Evolutionary conservation across 257 asterid species (phyloP).

Genomic region (Forsythia suspensa): DNA sequence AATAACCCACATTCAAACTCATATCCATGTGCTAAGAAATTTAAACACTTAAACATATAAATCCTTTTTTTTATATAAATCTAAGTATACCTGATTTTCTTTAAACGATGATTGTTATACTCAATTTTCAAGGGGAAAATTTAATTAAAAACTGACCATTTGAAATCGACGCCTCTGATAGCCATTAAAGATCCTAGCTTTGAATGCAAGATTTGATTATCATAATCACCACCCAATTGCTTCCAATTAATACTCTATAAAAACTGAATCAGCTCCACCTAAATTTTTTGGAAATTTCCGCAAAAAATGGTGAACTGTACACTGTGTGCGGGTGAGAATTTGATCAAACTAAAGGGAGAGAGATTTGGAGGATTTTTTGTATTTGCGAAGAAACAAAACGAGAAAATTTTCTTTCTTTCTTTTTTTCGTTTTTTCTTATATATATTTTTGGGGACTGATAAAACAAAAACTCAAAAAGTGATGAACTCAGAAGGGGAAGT

Average conservation of each 20-base stretch:
- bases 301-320: neutral
- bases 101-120: neutral
- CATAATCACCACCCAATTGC: constrained; percentile 23
- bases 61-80: constrained; percentile 4
- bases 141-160: constrained; percentile 53
- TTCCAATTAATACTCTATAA: neutral
- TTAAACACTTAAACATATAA: neutral
- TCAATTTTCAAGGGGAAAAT: neutral
- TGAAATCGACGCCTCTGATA: constrained; percentile 85
- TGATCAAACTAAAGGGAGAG: neutral
- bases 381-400: neutral
- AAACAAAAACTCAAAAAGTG: neutral
- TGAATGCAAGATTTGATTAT: constrained; percentile 36
- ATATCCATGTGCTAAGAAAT: neutral
- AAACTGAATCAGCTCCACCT: neutral
- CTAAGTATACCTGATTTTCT: neutral
- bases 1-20: constrained; percentile 31
- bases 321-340: neutral
- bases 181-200: constrained; percentile 55
- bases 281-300: neutral
- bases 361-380: neutral
- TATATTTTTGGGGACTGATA: neutral
- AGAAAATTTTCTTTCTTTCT: neutral
- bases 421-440: neutral
- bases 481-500: neutral